A percentile compares a stretch with the other conserved stretches of the same genome.
phyloP scores from a whole-genome alignment of 2,329 filamentous ascomycete species.

The Exophiala xenobiotica region DNA sequence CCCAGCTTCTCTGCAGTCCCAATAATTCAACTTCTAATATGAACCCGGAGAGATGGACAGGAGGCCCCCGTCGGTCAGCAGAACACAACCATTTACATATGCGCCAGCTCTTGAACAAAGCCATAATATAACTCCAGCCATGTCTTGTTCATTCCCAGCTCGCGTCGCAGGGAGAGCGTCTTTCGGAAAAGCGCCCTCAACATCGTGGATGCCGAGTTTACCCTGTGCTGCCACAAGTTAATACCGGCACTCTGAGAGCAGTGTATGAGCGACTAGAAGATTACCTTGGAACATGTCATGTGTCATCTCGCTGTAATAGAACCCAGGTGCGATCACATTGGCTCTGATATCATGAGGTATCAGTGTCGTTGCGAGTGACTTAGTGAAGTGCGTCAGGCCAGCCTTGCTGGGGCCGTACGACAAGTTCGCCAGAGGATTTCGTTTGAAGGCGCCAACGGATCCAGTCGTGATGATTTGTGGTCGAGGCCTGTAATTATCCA shows the following conservation, averaged over 20 bases:
- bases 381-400: conserved; percentile 49
- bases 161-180: conserved; percentile 56
- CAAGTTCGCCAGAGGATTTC: conserved; percentile 39
- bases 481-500: conserved; percentile 31
- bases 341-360: conserved; percentile 45
- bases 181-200: conserved; percentile 42
- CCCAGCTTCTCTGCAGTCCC: too few relatives aligned
- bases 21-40: conserved; percentile 41
- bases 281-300: conserved; percentile 44
- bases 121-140: conserved; percentile 65
- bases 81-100: conserved; percentile 63
- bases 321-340: conserved; percentile 52
- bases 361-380: conserved; percentile 48
- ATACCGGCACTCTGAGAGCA: neutral
- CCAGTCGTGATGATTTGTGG: conserved; percentile 50
- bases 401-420: conserved; percentile 48
- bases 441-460: conserved; percentile 47
- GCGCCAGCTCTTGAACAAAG: conserved; percentile 63
- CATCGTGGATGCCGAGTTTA: conserved; percentile 36
- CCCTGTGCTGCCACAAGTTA: conserved; percentile 30
- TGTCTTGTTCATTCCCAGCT: conserved; percentile 59
- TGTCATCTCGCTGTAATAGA: conserved; percentile 64
- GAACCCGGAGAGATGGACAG: conserved; percentile 56
- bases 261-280: conserved; percentile 31
- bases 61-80: conserved; percentile 63